These are phyloP conservation scores for Pseudogymnoascus sp. DNA, from an alignment of 2,329 filamentous ascomycete species.

Conservation along the genomic window DNA sequence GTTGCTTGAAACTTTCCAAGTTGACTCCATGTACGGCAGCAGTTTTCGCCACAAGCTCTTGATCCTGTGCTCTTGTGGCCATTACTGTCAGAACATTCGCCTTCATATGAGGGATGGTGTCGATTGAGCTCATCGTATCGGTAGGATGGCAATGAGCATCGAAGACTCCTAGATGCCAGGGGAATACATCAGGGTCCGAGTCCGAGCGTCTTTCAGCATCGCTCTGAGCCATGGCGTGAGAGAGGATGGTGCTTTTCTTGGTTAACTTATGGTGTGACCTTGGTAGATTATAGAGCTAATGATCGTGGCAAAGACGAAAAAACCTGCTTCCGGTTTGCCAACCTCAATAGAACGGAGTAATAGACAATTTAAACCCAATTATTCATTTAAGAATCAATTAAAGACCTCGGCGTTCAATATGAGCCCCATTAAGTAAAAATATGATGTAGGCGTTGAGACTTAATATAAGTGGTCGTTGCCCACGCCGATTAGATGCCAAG, in stretches of 20 bases:
- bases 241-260: neutral
- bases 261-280: neutral
- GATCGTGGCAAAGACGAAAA: neutral
- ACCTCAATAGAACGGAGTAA: neutral
- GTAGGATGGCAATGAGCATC: slow-evolving; percentile 83
- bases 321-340: neutral
- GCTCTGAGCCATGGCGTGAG: neutral
- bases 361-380: neutral
- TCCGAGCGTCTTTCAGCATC: neutral
- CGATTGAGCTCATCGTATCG: slow-evolving; percentile 60
- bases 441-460: neutral
- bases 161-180: slow-evolving; percentile 64
- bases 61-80: slow-evolving; percentile 69
- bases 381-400: neutral
- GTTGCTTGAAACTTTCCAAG: slow-evolving; percentile 9
- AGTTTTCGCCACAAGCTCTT: slow-evolving; percentile 59
- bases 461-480: neutral
- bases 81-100: slow-evolving; percentile 63
- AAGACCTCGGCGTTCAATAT: neutral
- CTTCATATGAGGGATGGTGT: slow-evolving; percentile 55
- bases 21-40: slow-evolving; percentile 47
- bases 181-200: slow-evolving; percentile 36
- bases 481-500: neutral
- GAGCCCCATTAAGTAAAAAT: neutral
- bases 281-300: neutral